Evolutionary conservation across 2,329 filamentous ascomycete genomes (phyloP).

Genomic region (Fusarium tjaetaba): DNA sequence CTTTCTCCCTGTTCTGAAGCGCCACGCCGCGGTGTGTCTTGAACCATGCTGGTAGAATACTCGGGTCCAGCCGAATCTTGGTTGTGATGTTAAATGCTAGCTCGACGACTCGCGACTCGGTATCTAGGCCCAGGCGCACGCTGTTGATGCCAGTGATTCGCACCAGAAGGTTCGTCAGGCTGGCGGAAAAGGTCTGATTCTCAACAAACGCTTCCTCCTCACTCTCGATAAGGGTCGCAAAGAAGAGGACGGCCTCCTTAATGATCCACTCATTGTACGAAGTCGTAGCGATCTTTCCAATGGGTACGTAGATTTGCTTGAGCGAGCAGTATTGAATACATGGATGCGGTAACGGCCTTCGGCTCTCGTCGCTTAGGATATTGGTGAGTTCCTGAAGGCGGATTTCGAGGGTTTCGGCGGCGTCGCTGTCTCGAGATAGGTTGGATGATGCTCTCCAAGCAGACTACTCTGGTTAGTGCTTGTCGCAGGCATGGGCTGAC

Average conservation of each 20-base stretch:
- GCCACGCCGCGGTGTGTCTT: constrained; percentile 60
- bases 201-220: constrained; percentile 96
- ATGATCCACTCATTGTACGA: constrained; percentile 89
- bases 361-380: constrained; percentile 88
- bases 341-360: constrained; percentile 87
- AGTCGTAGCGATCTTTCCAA: constrained; percentile 87
- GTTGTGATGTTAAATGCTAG: constrained; percentile 95
- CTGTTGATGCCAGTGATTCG: constrained; percentile 79
- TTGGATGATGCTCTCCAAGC: constrained; percentile 71
- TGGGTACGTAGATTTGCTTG: constrained; percentile 88
- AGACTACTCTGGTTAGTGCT: constrained; percentile 49
- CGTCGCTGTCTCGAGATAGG: constrained; percentile 67
- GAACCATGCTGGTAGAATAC: constrained; percentile 93
- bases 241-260: constrained; percentile 84
- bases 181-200: constrained; percentile 84
- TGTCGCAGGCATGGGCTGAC: not conserved
- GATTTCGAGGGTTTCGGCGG: constrained; percentile 70
- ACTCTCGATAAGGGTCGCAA: constrained; percentile 92
- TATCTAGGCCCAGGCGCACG: constrained; percentile 79
- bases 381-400: constrained; percentile 71
- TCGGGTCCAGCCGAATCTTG: constrained; percentile 90
- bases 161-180: constrained; percentile 85
- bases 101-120: constrained; percentile 89
- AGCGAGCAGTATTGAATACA: constrained; percentile 88
- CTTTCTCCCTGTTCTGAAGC: constrained; percentile 49